A percentile compares a stretch with the other conserved stretches of the same genome.
Conservation (phyloP, 495 filamentous ascomycete genomes). For the Recurvomyces mirabilis region DNA sequence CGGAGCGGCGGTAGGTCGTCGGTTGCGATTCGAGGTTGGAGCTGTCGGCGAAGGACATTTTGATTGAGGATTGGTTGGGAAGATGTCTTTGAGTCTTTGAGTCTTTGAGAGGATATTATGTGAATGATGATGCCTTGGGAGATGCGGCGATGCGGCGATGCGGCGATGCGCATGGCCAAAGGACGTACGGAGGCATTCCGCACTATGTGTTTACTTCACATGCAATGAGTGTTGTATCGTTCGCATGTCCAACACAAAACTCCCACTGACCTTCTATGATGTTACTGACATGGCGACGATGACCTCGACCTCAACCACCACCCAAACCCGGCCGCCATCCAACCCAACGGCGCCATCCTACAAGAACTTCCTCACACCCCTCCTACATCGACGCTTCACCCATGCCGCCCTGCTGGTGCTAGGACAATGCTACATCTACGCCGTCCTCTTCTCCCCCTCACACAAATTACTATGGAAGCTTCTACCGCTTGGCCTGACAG, state of each 20-base stretch:
- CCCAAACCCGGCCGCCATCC: not conserved
- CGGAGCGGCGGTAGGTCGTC: conserved; percentile 49
- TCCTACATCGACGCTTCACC: conserved; percentile 76
- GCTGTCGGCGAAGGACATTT: conserved; percentile 87
- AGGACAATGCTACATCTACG: conserved; percentile 60
- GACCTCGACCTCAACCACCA: not conserved
- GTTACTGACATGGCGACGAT: no score
- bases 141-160: not conserved
- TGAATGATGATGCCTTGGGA: not conserved
- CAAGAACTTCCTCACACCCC: conserved; percentile 81
- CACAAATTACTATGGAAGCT: conserved; percentile 11
- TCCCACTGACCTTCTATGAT: no score
- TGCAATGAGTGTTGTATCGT: no score
- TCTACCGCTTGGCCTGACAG: conserved; percentile 12
- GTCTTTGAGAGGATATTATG: not conserved
- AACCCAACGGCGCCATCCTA: conserved; percentile 43
- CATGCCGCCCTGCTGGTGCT: conserved; percentile 56
- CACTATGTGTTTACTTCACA: not conserved
- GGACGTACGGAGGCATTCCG: no score
- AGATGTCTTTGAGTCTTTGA: not conserved
- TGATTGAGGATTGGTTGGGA: conserved; percentile 6
- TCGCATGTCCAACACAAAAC: no score
- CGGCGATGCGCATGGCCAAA: no score
- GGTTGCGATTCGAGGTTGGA: conserved; percentile 74
- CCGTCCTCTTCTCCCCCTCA: conserved; percentile 43